phyloP scores from a whole-genome alignment of 352 stramenopile genomes.

The Globisporangium irregulare region DNA sequence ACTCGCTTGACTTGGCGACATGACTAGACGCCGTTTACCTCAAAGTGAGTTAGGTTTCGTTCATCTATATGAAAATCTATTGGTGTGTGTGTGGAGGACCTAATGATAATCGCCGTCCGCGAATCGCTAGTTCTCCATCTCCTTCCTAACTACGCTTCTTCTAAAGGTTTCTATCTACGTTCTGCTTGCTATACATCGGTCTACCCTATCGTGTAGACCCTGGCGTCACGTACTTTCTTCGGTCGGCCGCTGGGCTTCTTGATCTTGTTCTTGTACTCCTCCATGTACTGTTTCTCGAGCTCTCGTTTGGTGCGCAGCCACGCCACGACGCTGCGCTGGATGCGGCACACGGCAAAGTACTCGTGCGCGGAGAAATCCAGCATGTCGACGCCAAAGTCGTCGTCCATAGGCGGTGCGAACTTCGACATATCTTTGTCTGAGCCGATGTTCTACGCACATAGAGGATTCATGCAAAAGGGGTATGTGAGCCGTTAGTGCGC shows the following conservation, averaged over 20 bases:
- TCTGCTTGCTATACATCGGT: not conserved
- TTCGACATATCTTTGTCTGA: constrained; percentile 37
- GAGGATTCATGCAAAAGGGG: not conserved
- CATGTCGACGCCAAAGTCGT: constrained; percentile 30
- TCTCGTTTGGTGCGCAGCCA: constrained; percentile 73
- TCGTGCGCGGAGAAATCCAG: constrained; percentile 67
- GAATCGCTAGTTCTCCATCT: not conserved
- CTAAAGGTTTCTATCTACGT: not conserved
- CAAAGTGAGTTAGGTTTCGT: not conserved
- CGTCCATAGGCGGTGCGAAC: constrained; percentile 33
- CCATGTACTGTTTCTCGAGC: constrained; percentile 68
- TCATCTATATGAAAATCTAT: constrained; percentile 13
- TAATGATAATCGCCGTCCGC: not conserved
- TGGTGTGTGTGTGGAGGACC: not conserved
- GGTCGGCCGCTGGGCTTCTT: constrained; percentile 74
- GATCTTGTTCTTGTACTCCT: constrained; percentile 86
- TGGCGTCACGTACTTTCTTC: constrained; percentile 72
- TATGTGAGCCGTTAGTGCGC: constrained; percentile 9
- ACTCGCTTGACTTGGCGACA: not conserved
- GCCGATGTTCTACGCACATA: constrained; percentile 27
- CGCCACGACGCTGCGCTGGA: constrained; percentile 50
- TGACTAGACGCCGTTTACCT: not conserved
- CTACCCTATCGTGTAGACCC: constrained; percentile 74
- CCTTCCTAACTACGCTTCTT: constrained; percentile 8
- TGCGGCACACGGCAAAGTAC: constrained; percentile 59